A percentile compares a stretch with the other conserved stretches of the same genome.
phyloP scores from a whole-genome alignment of 1,284 basidiomycete species.

The Moesziomyces sp. region DNA sequence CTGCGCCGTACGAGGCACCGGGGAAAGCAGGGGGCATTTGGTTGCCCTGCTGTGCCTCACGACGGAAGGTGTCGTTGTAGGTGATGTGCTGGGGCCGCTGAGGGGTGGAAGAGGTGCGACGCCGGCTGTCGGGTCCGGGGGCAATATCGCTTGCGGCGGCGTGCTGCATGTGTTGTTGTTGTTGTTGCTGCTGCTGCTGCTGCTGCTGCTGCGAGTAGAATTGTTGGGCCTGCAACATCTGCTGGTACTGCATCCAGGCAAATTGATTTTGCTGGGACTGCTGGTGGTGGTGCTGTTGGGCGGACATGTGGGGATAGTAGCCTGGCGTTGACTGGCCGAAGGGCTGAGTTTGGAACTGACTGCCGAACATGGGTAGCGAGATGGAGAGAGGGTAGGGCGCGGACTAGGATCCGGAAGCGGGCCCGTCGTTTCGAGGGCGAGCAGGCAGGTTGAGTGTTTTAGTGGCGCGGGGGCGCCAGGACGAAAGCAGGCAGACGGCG shows the following conservation, averaged over 20 bases:
- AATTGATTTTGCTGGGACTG: slow-evolving; percentile 50
- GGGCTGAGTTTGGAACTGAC: slow-evolving; percentile 51
- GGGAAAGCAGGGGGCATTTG: slow-evolving; percentile 34
- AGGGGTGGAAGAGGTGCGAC: slow-evolving; percentile 59
- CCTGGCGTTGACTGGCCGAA: slow-evolving; percentile 53
- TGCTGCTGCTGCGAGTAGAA: slow-evolving; percentile 46
- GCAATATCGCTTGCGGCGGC: slow-evolving; percentile 24
- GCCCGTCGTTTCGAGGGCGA: no score
- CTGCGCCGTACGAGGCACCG: slow-evolving; percentile 22
- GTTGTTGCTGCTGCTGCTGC: slow-evolving; percentile 17
- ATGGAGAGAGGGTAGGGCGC: neutral
- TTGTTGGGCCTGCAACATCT: slow-evolving; percentile 57
- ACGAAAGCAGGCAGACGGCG: no score
- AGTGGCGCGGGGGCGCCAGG: no score
- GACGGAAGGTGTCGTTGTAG: slow-evolving; percentile 58
- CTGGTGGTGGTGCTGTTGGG: slow-evolving; percentile 37
- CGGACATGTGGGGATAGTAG: slow-evolving; percentile 47
- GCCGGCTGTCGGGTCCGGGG: slow-evolving; percentile 34
- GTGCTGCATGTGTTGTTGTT: slow-evolving; percentile 10
- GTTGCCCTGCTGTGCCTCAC: slow-evolving; percentile 32
- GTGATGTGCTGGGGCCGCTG: slow-evolving; percentile 53
- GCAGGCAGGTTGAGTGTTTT: no score
- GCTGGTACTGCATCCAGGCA: slow-evolving; percentile 60
- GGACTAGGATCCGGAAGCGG: neutral
- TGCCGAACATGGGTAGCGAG: slow-evolving; percentile 37